Evolutionary conservation across 805 yeast species (phyloP), one percentile per base, ranked within the genome.

Genomic region (Lipomyces chichibuensis): DNA sequence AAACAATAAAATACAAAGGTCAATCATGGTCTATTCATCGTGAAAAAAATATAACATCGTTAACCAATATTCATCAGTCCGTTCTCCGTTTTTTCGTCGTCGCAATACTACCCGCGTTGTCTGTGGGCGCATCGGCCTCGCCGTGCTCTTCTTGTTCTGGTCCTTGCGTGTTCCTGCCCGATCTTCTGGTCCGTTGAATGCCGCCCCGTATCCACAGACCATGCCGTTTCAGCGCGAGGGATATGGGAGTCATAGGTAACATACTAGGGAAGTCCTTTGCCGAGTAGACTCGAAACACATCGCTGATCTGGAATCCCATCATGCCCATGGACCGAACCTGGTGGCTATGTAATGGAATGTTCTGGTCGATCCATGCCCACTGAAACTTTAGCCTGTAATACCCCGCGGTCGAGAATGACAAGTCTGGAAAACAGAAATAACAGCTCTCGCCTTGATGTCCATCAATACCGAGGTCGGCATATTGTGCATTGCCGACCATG

Each of bases 211-310:
- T 68, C 69, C 71, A 65, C 25, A 66, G 51, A 39, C 70, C 71
- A 13, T 67, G 62, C n/a, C 65, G 57, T 49, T 68, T 66, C 55
- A 68, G 71, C 3, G 71, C 57, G 25, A 57, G 62, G 2, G 71
- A 66, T 14, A 68, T 51, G n/a, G 65, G 62, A 23, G 71, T 68
- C 67, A 66, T 65, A 6, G 71, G 70, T 14, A 66, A 60, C 62
- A 77, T 73, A 23, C 78, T 77, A 11, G 79, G 80, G 61, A 77
- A 77, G 35, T 73, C 72, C 64, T 77, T 77, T 6, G 80, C 77
- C n/a, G 78, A 72, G 66, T 77, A 77, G n/a, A 74, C 79, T 35
- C 72, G 67, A 53, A 77, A 71, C 29, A 69, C 57, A 60, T 73
- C 69, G 5, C 77, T 71, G 35, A 65, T 63, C 51, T 67, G 71